phyloP scores from a whole-genome alignment of 352 stramenopile genomes.

The Thraustochytrium striatum region DNA sequence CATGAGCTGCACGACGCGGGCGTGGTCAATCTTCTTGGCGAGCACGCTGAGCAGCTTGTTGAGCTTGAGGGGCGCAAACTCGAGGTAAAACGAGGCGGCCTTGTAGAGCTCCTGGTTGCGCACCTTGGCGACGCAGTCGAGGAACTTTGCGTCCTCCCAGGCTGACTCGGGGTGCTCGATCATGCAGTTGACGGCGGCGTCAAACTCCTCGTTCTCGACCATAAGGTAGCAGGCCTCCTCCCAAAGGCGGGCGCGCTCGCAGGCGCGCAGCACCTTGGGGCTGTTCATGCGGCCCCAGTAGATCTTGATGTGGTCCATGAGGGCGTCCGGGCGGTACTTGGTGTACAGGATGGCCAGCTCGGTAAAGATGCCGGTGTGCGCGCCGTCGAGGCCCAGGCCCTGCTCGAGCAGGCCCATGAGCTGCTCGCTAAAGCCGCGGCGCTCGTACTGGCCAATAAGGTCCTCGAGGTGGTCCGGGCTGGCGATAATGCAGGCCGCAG shows the following conservation, averaged over 20 bases:
- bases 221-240: conserved; percentile 97
- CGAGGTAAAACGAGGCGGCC: conserved; percentile 97
- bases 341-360: conserved; percentile 98
- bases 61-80: conserved; percentile 92
- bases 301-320: conserved; percentile 99
- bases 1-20: conserved; percentile 95
- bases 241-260: conserved; percentile 96
- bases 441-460: conserved; percentile 97
- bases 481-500: conserved; percentile 97
- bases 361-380: conserved; percentile 98
- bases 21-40: conserved; percentile 96
- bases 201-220: conserved; percentile 98
- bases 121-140: conserved; percentile 98
- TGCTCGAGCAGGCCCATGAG: conserved; percentile 97
- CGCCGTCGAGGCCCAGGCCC: conserved; percentile 95
- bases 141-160: conserved; percentile 97
- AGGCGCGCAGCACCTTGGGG: conserved; percentile 91
- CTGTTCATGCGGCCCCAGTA: conserved; percentile 99
- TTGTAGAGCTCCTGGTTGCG: conserved; percentile 99
- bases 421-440: conserved; percentile 90
- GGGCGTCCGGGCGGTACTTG: conserved; percentile 96
- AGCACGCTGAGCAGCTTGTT: conserved; percentile 94
- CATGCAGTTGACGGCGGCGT: conserved; percentile 98
- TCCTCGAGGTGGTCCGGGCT: conserved; percentile 99
- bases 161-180: conserved; percentile 90